These are phyloP conservation scores for Dalechampia spathulata DNA, from an alignment of 441 rosid genomes.

Conservation along the genomic window DNA sequence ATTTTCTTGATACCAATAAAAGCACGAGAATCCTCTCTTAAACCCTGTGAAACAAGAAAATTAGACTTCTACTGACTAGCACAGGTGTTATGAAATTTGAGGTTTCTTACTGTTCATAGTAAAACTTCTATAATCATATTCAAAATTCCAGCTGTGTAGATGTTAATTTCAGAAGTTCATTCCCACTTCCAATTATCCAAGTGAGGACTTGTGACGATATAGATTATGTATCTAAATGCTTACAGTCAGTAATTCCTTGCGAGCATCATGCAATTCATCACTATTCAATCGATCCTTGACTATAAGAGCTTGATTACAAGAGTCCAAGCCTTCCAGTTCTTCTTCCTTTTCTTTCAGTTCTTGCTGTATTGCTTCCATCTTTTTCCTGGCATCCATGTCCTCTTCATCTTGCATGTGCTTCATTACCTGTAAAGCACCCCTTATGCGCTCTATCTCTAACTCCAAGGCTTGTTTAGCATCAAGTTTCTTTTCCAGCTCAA, in stretches of 20 bases:
- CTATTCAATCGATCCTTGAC: not conserved
- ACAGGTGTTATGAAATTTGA: not conserved
- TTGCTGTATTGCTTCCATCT: slow-evolving; percentile 27
- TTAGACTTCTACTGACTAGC: not conserved
- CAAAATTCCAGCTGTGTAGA: too few species aligned
- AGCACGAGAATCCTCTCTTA: slow-evolving; percentile 15
- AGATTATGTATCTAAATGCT: not conserved
- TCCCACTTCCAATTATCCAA: not conserved
- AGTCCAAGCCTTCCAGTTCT: not conserved
- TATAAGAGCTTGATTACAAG: not conserved
- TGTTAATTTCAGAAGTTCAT: not conserved
- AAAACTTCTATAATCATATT: too few species aligned
- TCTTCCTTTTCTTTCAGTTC: slow-evolving; percentile 18
- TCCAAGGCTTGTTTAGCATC: slow-evolving; percentile 23
- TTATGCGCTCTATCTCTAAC: slow-evolving; percentile 59
- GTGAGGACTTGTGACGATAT: not conserved
- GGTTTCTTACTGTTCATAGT: not conserved
- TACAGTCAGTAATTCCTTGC: not conserved
- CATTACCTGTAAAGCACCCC: slow-evolving; percentile 44
- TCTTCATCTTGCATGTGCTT: slow-evolving; percentile 49
- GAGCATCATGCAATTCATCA: not conserved
- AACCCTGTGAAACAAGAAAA: slow-evolving; percentile 25
- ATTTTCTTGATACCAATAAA: not conserved
- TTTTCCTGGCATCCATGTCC: slow-evolving; percentile 25
- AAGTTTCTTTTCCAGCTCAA: slow-evolving; percentile 46